Percentiles rank a stretch among this genome's conserved stretches.
Evolutionary conservation across 768 basidiomycete genomes (phyloP).

Genomic region (Russula vinacea): DNA sequence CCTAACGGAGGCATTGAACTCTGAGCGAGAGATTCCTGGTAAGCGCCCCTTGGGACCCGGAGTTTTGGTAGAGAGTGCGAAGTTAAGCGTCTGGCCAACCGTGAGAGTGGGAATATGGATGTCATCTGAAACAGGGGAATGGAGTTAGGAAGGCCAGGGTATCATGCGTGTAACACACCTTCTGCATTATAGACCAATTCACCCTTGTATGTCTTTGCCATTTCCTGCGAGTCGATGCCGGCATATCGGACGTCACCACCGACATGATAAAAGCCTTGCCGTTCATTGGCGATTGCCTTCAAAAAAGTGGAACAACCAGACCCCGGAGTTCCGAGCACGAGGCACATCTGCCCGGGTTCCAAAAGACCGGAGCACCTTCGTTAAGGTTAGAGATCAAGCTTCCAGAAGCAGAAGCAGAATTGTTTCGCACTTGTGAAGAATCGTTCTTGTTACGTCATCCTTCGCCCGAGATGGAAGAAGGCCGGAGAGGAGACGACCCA

Average conservation of each 20-base stretch:
- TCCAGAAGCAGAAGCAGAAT: too few species aligned
- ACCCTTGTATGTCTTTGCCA: slow-evolving; percentile 75
- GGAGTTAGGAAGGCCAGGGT: neutral
- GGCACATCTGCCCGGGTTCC: slow-evolving; percentile 30
- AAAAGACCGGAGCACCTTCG: slow-evolving; percentile 60
- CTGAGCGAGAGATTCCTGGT: slow-evolving; percentile 58
- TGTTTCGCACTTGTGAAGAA: slow-evolving; percentile 25
- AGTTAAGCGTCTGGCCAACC: slow-evolving; percentile 72
- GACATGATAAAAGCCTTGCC: slow-evolving; percentile 60
- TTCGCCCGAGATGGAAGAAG: slow-evolving; percentile 13
- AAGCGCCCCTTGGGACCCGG: slow-evolving; percentile 73
- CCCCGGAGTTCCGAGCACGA: slow-evolving; percentile 39
- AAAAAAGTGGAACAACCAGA: slow-evolving; percentile 86
- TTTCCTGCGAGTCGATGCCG: slow-evolving; percentile 72
- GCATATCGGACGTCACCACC: slow-evolving; percentile 77
- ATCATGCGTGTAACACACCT: slow-evolving; percentile 40
- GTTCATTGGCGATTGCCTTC: slow-evolving; percentile 76
- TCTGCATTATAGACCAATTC: slow-evolving; percentile 80
- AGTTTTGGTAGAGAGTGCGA: slow-evolving; percentile 71
- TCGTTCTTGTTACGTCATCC: slow-evolving; percentile 14
- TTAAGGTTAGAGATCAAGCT: slow-evolving; percentile 52
- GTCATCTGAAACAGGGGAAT: slow-evolving; percentile 53
- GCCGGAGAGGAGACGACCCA: slow-evolving; percentile 4
- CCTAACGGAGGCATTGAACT: slow-evolving; percentile 57
- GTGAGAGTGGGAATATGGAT: slow-evolving; percentile 81